These are phyloP conservation scores for Russula sp. DNA, from an alignment of 768 basidiomycete genomes.

Conservation along the genomic window DNA sequence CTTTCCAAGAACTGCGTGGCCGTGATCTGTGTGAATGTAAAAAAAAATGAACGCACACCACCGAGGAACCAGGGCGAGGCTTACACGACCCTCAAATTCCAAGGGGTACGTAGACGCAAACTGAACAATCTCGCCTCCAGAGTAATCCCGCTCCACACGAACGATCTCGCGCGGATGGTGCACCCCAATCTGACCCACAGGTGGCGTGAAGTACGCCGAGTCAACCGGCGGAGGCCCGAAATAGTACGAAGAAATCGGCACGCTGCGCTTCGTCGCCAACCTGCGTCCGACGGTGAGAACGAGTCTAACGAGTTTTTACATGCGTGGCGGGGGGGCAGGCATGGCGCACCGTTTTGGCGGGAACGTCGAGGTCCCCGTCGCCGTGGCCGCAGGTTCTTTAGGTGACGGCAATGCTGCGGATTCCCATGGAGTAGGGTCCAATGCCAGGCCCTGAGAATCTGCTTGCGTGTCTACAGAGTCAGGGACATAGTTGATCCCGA, in stretches of 20 bases:
- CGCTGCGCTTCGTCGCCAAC: slow-evolving; percentile 35
- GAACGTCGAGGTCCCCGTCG: neutral
- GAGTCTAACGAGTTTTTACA: neutral
- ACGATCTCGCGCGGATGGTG: slow-evolving; percentile 92
- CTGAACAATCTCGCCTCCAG: slow-evolving; percentile 82
- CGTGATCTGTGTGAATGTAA: slow-evolving; percentile 53
- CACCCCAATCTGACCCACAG: slow-evolving; percentile 78
- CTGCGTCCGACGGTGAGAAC: neutral
- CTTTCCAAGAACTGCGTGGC: slow-evolving; percentile 87
- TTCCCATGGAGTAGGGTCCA: slow-evolving; percentile 67
- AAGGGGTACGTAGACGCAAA: slow-evolving; percentile 86
- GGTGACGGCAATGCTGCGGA: slow-evolving; percentile 44
- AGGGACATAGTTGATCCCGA: slow-evolving; percentile 23
- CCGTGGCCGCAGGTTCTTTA: neutral
- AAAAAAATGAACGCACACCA: neutral
- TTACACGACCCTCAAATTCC: slow-evolving; percentile 88
- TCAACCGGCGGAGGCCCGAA: slow-evolving; percentile 74
- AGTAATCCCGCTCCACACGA: slow-evolving; percentile 89
- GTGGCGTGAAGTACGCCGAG: slow-evolving; percentile 74
- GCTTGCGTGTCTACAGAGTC: slow-evolving; percentile 31
- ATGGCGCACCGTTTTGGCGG: slow-evolving; percentile 20
- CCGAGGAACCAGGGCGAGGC: slow-evolving; percentile 28
- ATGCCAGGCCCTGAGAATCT: slow-evolving; percentile 45
- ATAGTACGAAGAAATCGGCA: slow-evolving; percentile 80
- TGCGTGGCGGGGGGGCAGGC: neutral